These are phyloP conservation scores for Colletotrichum sp. DNA, from an alignment of 2,329 filamentous ascomycete species.

Conservation along the genomic window DNA sequence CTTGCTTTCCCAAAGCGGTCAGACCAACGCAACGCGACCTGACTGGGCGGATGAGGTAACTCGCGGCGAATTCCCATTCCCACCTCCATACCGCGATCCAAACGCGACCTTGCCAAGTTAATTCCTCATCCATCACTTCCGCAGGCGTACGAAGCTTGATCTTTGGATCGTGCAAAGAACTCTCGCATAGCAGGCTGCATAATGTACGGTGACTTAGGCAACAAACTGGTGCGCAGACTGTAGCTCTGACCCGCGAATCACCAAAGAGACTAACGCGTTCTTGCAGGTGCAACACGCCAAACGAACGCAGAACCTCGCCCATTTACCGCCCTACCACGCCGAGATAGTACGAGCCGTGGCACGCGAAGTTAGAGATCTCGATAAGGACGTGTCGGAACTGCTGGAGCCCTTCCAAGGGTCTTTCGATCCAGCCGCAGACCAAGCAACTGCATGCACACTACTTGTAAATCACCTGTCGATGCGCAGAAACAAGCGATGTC, in stretches of 20 bases:
- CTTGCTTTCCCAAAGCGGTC: not conserved
- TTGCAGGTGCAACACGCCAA: conserved; percentile 91
- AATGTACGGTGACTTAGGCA: conserved; percentile 89
- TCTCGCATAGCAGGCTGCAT: not conserved
- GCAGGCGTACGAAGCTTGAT: not conserved
- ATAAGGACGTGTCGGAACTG: conserved; percentile 81
- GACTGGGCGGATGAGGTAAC: not conserved
- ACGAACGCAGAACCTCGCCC: conserved; percentile 83
- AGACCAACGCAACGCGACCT: conserved; percentile 16
- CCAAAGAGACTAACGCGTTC: conserved; percentile 20
- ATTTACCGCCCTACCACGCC: conserved; percentile 90
- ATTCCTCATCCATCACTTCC: not conserved
- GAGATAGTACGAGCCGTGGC: conserved; percentile 88
- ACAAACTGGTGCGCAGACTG: conserved; percentile 73
- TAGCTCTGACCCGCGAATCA: not conserved
- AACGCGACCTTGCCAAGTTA: not conserved
- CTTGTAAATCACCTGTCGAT: conserved; percentile 95
- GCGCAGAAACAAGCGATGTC: conserved; percentile 93
- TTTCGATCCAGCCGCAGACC: conserved; percentile 84
- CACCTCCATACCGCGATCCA: not conserved
- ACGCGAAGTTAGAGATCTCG: conserved; percentile 90
- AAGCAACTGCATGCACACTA: conserved; percentile 83
- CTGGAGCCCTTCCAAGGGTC: conserved; percentile 83
- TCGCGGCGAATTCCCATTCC: not conserved
- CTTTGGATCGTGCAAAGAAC: not conserved